phyloP scores from a whole-genome alignment of 176 grass and related monocot genomes.

The Eragrostis nindensis region DNA sequence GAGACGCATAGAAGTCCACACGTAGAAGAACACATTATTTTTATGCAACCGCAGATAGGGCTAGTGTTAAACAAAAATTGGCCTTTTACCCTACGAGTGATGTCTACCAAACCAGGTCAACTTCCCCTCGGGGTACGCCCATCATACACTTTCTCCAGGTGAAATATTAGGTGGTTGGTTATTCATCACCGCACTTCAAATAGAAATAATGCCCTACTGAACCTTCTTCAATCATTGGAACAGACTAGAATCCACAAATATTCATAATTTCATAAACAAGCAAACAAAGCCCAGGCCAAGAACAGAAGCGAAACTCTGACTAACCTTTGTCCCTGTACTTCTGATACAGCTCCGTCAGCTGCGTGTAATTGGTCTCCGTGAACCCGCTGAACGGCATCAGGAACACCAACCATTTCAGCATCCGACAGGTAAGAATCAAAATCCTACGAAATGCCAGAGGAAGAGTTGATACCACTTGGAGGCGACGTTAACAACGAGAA shows the following conservation, averaged over 20 bases:
- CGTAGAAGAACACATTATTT: background rate
- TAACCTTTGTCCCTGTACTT: conserved; percentile 87
- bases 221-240: background rate
- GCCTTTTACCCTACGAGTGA: background rate
- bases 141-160: background rate
- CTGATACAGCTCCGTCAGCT: conserved; percentile 80
- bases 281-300: conserved; percentile 3
- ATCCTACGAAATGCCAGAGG: background rate
- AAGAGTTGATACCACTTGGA: conserved; percentile 77
- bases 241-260: background rate
- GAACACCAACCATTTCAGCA: conserved; percentile 24
- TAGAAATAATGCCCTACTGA: background rate
- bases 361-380: conserved; percentile 88
- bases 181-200: background rate
- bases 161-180: background rate
- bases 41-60: background rate
- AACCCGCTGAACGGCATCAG: conserved; percentile 60
- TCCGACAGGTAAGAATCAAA: background rate
- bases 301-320: conserved; percentile 23
- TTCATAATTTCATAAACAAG: conserved; percentile 9
- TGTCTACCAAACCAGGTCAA: background rate
- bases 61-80: background rate
- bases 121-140: background rate
- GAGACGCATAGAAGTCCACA: background rate
- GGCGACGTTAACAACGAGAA: conserved; percentile 92